These are phyloP conservation scores for Rhododendron molle DNA, from an alignment of 148 eudicot species.

Conservation along the genomic window DNA sequence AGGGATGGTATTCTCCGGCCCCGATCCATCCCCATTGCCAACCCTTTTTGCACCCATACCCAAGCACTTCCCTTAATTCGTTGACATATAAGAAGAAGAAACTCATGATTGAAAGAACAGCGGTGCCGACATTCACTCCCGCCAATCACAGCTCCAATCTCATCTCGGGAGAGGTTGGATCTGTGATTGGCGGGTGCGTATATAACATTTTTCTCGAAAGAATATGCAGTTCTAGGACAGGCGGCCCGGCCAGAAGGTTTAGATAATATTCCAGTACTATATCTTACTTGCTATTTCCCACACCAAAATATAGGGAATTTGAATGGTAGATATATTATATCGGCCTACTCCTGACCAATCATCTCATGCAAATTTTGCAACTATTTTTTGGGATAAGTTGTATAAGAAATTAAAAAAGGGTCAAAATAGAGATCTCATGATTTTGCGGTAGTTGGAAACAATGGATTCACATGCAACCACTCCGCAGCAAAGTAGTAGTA, in stretches of 20 bases:
- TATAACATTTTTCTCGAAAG: too few relatives aligned
- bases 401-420: background rate
- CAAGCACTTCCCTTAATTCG: too few relatives aligned
- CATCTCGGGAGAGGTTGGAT: too few relatives aligned
- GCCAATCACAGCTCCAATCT: too few relatives aligned
- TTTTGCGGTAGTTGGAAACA: background rate
- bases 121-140: too few relatives aligned
- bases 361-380: background rate
- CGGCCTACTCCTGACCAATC: background rate
- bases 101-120: too few relatives aligned
- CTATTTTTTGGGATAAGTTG: background rate
- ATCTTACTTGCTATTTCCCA: background rate
- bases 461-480: background rate
- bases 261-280: background rate
- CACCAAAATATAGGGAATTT: background rate
- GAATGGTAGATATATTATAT: background rate
- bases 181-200: too few relatives aligned
- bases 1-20: too few relatives aligned
- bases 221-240: background rate
- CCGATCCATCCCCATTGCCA: too few relatives aligned
- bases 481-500: background rate
- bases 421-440: background rate
- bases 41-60: too few relatives aligned
- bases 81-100: too few relatives aligned
- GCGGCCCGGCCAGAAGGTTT: background rate